These are phyloP conservation scores for Pseudogymnoascus sp. DNA, from an alignment of 2,329 filamentous ascomycete genomes.

Conservation along the genomic window DNA sequence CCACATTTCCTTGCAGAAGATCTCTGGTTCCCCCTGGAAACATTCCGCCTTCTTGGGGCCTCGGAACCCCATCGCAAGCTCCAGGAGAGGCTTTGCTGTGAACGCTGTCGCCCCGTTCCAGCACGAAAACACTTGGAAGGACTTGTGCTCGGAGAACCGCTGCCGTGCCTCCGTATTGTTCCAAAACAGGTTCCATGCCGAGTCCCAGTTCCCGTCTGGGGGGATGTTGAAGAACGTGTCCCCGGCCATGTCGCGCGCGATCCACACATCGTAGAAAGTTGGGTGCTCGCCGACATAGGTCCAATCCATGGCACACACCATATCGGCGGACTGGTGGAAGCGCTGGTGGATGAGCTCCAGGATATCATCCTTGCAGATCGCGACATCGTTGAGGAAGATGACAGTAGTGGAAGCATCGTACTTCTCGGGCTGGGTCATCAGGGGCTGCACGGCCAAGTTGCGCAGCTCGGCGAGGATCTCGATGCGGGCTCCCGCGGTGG, in stretches of 20 bases:
- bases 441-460: conserved; percentile 41
- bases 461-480: conserved; percentile 39
- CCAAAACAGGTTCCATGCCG: conserved; percentile 44
- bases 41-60: conserved; percentile 36
- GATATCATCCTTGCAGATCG: conserved; percentile 44
- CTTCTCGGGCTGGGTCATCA: conserved; percentile 23
- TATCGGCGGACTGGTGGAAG: conserved; percentile 38
- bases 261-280: conserved; percentile 51
- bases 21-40: conserved; percentile 43
- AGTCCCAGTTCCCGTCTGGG: conserved; percentile 40
- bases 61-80: conserved; percentile 38
- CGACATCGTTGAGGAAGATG: conserved; percentile 46
- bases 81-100: conserved; percentile 38
- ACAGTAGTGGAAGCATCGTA: conserved; percentile 33
- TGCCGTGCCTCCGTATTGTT: conserved; percentile 33
- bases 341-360: conserved; percentile 47
- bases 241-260: conserved; percentile 43
- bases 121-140: conserved; percentile 53
- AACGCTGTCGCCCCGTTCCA: conserved; percentile 51
- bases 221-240: conserved; percentile 49
- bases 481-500: conserved; percentile 36
- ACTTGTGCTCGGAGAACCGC: conserved; percentile 31
- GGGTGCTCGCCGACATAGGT: conserved; percentile 35
- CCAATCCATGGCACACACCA: conserved; percentile 55
- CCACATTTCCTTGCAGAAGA: conserved; percentile 53